These are phyloP conservation scores for Aspergillus ruber DNA, from an alignment of 2,329 filamentous ascomycete species.

Conservation along the genomic window DNA sequence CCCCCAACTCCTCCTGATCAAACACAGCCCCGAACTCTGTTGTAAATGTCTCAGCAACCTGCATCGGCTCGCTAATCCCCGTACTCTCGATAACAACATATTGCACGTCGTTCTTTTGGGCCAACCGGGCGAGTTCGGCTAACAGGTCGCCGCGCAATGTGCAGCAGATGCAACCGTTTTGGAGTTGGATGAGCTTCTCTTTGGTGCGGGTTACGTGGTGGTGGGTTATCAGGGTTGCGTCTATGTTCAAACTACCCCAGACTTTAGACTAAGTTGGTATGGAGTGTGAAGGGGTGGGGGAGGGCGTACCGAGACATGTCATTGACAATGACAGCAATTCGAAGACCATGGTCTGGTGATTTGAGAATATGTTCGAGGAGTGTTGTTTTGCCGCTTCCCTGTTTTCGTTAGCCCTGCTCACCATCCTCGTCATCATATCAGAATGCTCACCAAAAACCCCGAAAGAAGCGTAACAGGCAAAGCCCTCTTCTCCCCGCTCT, in stretches of 20 bases:
- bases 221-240: conserved; percentile 55
- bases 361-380: conserved; percentile 63
- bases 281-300: no score
- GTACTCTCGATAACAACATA: conserved; percentile 68
- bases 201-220: conserved; percentile 53
- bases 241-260: conserved; percentile 52
- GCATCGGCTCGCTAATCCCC: conserved; percentile 66
- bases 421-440: background rate
- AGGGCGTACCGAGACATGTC: conserved; percentile 56
- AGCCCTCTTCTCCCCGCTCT: conserved; percentile 21
- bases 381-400: conserved; percentile 67
- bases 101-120: conserved; percentile 58
- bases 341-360: conserved; percentile 57
- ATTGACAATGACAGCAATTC: conserved; percentile 67
- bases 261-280: background rate
- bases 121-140: conserved; percentile 60
- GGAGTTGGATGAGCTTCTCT: conserved; percentile 61
- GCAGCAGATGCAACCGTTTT: conserved; percentile 72
- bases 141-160: conserved; percentile 65
- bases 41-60: conserved; percentile 68
- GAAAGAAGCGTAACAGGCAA: conserved; percentile 57
- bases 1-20: conserved; percentile 43
- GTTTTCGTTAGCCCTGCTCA: background rate
- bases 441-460: conserved; percentile 47
- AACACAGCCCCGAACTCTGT: conserved; percentile 46